A percentile compares a stretch with the other conserved stretches of the same genome.
phyloP scores from a whole-genome alignment of 1,284 basidiomycete species.

The Ceratobasidium sp. region DNA sequence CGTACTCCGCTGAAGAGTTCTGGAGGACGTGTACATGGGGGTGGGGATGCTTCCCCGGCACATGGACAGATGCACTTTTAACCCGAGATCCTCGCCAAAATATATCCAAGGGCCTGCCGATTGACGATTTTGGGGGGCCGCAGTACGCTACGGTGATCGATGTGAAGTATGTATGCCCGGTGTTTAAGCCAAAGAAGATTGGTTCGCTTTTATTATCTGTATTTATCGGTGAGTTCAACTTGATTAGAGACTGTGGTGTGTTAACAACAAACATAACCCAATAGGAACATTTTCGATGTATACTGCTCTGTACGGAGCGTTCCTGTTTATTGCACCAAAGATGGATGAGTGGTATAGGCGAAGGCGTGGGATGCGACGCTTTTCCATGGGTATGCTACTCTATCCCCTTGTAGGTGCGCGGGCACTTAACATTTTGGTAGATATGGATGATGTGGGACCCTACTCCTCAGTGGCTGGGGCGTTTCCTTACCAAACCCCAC shows the following conservation, averaged over 20 bases:
- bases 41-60: constrained; percentile 40
- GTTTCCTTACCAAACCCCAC: constrained; percentile 15
- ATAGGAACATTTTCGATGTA: constrained; percentile 45
- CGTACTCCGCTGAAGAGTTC: neutral
- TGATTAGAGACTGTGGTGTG: no score
- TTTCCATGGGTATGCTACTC: neutral
- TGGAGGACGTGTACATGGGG: constrained; percentile 43
- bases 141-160: constrained; percentile 35
- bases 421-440: neutral
- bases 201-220: constrained; percentile 36
- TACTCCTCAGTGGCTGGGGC: constrained; percentile 17
- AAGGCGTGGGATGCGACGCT: constrained; percentile 14
- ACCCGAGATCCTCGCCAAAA: constrained; percentile 7
- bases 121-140: neutral
- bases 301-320: constrained; percentile 24
- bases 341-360: constrained; percentile 34
- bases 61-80: constrained; percentile 37
- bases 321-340: constrained; percentile 28
- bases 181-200: constrained; percentile 17
- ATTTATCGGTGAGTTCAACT: constrained; percentile 32
- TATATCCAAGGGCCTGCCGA: constrained; percentile 32
- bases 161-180: constrained; percentile 44
- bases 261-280: neutral
- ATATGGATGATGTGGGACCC: neutral
- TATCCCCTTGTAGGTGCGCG: neutral